A percentile compares a stretch with the other conserved stretches of the same genome.
Evolutionary conservation across 352 stramenopile species (phyloP).

Genomic region (Aphanomyces euteiches): DNA sequence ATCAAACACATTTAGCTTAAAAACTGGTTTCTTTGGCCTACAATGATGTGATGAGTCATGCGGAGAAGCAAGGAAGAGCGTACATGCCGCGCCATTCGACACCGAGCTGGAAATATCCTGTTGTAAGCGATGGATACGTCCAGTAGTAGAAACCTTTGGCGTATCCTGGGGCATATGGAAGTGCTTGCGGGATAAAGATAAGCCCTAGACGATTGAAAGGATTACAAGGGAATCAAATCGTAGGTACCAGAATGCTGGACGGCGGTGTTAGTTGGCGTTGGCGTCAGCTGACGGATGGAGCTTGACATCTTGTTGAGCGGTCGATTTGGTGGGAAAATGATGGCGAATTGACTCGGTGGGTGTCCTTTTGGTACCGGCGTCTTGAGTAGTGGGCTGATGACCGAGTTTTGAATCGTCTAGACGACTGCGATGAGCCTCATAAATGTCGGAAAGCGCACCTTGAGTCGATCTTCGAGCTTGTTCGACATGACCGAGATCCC

Average conservation of each 20-base stretch:
- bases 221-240: background rate
- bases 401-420: slow-evolving; percentile 75
- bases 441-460: slow-evolving; percentile 31
- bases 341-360: slow-evolving; percentile 70
- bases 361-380: slow-evolving; percentile 70
- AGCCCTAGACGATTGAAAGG: slow-evolving; percentile 39
- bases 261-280: slow-evolving; percentile 25
- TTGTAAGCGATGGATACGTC: slow-evolving; percentile 53
- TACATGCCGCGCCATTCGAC: slow-evolving; percentile 61
- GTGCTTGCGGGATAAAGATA: slow-evolving; percentile 69
- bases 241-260: slow-evolving; percentile 26
- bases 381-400: slow-evolving; percentile 78
- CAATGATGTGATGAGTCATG: background rate
- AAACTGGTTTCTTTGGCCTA: slow-evolving; percentile 61
- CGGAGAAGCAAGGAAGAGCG: background rate
- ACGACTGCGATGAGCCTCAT: background rate
- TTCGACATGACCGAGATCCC: slow-evolving; percentile 75
- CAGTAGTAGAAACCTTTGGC: slow-evolving; percentile 73
- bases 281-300: slow-evolving; percentile 27
- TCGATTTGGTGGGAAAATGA: slow-evolving; percentile 46
- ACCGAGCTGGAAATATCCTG: slow-evolving; percentile 72
- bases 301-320: slow-evolving; percentile 26
- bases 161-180: slow-evolving; percentile 75
- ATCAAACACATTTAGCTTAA: slow-evolving; percentile 82
- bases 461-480: slow-evolving; percentile 82